Evolutionary conservation across 2,329 filamentous ascomycete genomes (phyloP).

Genomic region (Pestalotiopsis sp.): DNA sequence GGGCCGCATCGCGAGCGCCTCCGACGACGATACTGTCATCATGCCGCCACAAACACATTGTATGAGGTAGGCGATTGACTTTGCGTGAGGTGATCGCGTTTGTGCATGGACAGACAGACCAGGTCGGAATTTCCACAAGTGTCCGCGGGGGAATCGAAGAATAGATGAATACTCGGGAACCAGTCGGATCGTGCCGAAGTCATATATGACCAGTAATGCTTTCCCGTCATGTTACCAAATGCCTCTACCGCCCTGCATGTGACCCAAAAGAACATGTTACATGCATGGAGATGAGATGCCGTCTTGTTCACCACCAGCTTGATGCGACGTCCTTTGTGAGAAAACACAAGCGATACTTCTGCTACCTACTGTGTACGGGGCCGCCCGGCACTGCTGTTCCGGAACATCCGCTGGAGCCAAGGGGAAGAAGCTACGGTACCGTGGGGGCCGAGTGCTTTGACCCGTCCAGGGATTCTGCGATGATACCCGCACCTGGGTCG

Average conservation of each 20-base stretch:
- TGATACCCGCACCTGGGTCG: background rate
- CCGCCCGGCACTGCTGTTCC: background rate
- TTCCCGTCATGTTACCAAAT: background rate
- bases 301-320: background rate
- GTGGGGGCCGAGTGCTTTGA: background rate
- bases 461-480: background rate
- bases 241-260: background rate
- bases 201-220: slow-evolving; percentile 4
- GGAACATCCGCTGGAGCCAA: background rate
- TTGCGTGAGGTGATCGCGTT: background rate
- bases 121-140: background rate
- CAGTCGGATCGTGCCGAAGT: slow-evolving; percentile 6
- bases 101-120: background rate
- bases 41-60: background rate
- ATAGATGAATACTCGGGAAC: background rate
- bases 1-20: background rate
- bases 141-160: background rate
- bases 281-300: background rate
- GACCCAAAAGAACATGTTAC: background rate
- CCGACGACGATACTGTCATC: background rate
- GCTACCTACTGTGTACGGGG: background rate
- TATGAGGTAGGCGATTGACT: background rate
- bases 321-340: background rate
- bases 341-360: background rate
- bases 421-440: background rate